Percentiles rank a stretch among this genome's conserved stretches.
These are phyloP conservation scores for Zopfochytrium polystomum DNA, from an alignment of 371 early-diverging fungal genomes.

Conservation along the genomic window DNA sequence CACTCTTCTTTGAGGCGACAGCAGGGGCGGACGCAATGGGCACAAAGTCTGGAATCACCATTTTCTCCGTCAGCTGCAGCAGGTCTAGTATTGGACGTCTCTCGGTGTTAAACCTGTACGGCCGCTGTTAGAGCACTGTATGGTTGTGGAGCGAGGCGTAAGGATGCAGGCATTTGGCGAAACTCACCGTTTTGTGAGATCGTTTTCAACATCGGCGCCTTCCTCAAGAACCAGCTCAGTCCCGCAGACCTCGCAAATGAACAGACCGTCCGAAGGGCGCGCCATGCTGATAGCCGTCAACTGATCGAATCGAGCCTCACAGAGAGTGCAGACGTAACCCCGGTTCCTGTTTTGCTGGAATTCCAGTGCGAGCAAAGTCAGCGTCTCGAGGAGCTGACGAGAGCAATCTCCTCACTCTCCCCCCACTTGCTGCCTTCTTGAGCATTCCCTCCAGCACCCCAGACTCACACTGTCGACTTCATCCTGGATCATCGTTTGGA, in stretches of 20 bases:
- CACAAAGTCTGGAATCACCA: slow-evolving; percentile 64
- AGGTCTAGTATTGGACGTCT: slow-evolving; percentile 76
- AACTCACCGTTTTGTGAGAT: slow-evolving; percentile 23
- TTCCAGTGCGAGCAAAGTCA: not conserved
- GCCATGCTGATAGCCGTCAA: slow-evolving; percentile 7
- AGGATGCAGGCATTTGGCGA: not conserved
- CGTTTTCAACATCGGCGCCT: slow-evolving; percentile 64
- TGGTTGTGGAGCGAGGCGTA: not conserved
- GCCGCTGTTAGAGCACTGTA: not conserved
- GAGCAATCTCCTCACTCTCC: not conserved
- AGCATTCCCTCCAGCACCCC: not conserved
- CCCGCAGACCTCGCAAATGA: slow-evolving; percentile 31
- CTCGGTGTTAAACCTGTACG: slow-evolving; percentile 69
- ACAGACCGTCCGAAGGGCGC: slow-evolving; percentile 28
- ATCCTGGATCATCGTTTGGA: slow-evolving; percentile 65
- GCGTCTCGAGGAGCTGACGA: not conserved
- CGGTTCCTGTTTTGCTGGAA: slow-evolving; percentile 36
- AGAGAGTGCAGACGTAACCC: slow-evolving; percentile 35
- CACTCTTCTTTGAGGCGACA: not conserved
- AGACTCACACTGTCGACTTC: slow-evolving; percentile 62
- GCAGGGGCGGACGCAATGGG: slow-evolving; percentile 1
- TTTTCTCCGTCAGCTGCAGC: slow-evolving; percentile 75
- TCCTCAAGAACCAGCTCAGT: slow-evolving; percentile 52
- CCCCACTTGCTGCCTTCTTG: not conserved
- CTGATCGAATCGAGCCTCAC: slow-evolving; percentile 28